phyloP scores from a whole-genome alignment of 228 moss, liverwort and hornwort genomes.

The Sphagnum magellanicum region DNA sequence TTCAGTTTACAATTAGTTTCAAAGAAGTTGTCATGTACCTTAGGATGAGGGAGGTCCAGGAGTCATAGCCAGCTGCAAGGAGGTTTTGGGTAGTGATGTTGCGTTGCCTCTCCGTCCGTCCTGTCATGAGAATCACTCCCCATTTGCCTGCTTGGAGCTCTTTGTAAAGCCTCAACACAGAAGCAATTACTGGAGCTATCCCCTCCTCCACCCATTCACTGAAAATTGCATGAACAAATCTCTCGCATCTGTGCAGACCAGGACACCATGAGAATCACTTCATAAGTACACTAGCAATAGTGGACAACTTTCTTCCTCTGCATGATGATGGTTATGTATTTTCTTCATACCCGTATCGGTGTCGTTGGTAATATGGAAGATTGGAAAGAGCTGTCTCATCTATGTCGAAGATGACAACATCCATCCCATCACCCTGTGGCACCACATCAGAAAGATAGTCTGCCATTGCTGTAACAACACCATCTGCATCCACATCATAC shows the following conservation, averaged over 20 bases:
- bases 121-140: conserved; percentile 74
- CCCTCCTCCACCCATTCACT: conserved; percentile 78
- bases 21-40: conserved; percentile 27
- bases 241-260: conserved; percentile 60
- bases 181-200: conserved; percentile 43
- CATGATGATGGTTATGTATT: neutral
- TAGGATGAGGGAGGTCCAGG: conserved; percentile 59
- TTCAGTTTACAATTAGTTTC: neutral
- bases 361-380: conserved; percentile 69
- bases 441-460: conserved; percentile 42
- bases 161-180: conserved; percentile 53
- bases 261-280: neutral
- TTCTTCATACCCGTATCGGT: conserved; percentile 66
- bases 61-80: conserved; percentile 62
- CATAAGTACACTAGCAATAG: too few relatives aligned
- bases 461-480: conserved; percentile 51
- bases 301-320: neutral
- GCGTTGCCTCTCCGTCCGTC: conserved; percentile 74
- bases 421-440: conserved; percentile 64
- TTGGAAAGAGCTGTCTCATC: conserved; percentile 95
- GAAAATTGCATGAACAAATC: conserved; percentile 60
- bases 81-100: conserved; percentile 74
- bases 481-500: conserved; percentile 65
- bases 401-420: conserved; percentile 89
- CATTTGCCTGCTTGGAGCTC: conserved; percentile 55